Evolutionary conservation across 805 yeast species (phyloP), one percentile per base, ranked within the genome.

Genomic region (Candida qinlingensis): DNA sequence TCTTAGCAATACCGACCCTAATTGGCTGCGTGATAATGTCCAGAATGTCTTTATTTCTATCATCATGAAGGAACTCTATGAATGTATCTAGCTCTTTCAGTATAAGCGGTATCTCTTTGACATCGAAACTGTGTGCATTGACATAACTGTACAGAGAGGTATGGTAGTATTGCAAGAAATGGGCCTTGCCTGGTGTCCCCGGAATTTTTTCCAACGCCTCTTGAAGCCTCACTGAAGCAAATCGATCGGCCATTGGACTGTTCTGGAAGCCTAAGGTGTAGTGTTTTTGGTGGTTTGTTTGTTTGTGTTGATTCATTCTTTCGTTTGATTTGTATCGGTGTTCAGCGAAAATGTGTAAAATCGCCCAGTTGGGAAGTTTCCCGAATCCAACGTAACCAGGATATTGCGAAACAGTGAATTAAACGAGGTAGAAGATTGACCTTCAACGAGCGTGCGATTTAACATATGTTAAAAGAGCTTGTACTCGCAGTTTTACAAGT

Each of bases 61-160:
- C 62, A 50, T 59, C 57, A 25, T 56, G 58, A 25, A 56, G 45
- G 36, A 46, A 54, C 25, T 54, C 60, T 1, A 57, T 25, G 33
- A 53, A 56, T 1, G 35, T 26, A 25, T 60, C 57, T n/a, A 60
- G 27, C 26, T 54, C 54, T 13, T 35, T 11, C 33, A 53, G 30
- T 4, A 47, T 26, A 3, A 6, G 31, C 12, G 47, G 42, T 7
- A 49, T 38, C 25, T 52, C 45, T 4, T 30, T 41, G 4, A 37
- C 13, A 3, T 44, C 45, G 10, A 41, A 42, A 8, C 19, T 33
- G 4, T 29, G n/a, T 6, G 51, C 41, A 33, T 48, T 53, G 31
- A 53, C 44, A 39, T 41, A 39, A 11, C 26, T 42, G 42, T 52
- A 52, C 5, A 52, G 44, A 2, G 47, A 37, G 5, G 46, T 47